These are phyloP conservation scores for Eucalyptus pumila DNA, from an alignment of 345 rosid species.

Conservation along the genomic window DNA sequence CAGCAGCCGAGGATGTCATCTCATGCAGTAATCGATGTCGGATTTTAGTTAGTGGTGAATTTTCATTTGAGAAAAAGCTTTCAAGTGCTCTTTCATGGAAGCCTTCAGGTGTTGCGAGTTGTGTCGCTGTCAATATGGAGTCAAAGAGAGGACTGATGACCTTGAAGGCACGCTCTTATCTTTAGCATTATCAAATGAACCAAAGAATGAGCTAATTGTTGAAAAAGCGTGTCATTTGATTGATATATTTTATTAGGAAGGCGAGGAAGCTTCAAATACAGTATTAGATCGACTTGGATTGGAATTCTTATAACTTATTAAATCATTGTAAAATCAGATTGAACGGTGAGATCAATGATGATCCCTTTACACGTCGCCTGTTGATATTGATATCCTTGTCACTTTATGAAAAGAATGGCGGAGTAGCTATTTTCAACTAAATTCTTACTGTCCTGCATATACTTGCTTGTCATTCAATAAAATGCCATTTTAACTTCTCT, in stretches of 20 bases:
- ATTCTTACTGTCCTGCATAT: slow-evolving; percentile 29
- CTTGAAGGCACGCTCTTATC: not conserved
- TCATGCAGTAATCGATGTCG: not conserved
- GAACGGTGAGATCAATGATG: not conserved
- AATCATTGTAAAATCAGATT: not conserved
- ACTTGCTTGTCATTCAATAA: slow-evolving; percentile 86
- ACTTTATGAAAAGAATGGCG: not conserved
- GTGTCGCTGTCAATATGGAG: not conserved
- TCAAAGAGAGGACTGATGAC: not conserved
- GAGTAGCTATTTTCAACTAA: not conserved
- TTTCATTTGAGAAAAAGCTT: not conserved
- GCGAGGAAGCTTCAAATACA: not conserved
- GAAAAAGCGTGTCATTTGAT: not conserved
- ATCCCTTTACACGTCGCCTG: not conserved
- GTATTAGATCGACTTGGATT: not conserved
- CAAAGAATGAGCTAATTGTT: not conserved
- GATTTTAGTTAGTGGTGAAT: not conserved
- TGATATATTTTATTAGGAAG: not conserved
- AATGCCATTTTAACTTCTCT: slow-evolving; percentile 69
- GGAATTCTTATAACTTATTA: not conserved
- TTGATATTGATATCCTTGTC: not conserved
- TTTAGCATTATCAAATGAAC: not conserved
- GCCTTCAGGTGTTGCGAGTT: not conserved
- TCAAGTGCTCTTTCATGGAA: not conserved
- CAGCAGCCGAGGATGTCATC: not conserved